These are phyloP conservation scores for Aspergillus panamensis DNA, from an alignment of 495 filamentous ascomycete species.

Conservation along the genomic window DNA sequence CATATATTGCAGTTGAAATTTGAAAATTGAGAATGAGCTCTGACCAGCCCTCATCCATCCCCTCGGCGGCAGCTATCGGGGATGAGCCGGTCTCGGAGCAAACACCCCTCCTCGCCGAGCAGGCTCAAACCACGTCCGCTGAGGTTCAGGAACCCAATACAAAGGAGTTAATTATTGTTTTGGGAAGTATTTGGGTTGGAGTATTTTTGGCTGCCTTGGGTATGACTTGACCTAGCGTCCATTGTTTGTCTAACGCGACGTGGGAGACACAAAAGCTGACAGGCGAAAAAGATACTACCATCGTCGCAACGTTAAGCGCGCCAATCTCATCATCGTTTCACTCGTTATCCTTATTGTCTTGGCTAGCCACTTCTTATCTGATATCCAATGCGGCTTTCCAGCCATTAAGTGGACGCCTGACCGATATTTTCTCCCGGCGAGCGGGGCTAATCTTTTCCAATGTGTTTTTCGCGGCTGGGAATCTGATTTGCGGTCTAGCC, in stretches of 20 bases:
- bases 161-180: slow-evolving; percentile 40
- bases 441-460: slow-evolving; percentile 77
- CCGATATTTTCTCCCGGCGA: slow-evolving; percentile 82
- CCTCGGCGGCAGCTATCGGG: slow-evolving; percentile 14
- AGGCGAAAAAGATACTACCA: slow-evolving; percentile 58
- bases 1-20: neutral
- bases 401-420: slow-evolving; percentile 78
- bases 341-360: slow-evolving; percentile 79
- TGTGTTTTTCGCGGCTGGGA: slow-evolving; percentile 74
- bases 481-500: slow-evolving; percentile 81
- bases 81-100: slow-evolving; percentile 34
- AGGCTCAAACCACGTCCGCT: slow-evolving; percentile 15
- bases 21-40: too few species aligned
- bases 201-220: slow-evolving; percentile 79
- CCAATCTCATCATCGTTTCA: slow-evolving; percentile 84
- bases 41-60: slow-evolving; percentile 5
- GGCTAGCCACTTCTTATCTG: slow-evolving; percentile 86
- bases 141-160: slow-evolving; percentile 39
- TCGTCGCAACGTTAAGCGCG: slow-evolving; percentile 80
- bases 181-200: slow-evolving; percentile 62
- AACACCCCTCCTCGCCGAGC: slow-evolving; percentile 38
- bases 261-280: slow-evolving; percentile 8
- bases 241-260: neutral
- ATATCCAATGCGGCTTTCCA: slow-evolving; percentile 88
- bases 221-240: slow-evolving; percentile 22